Base-by-base conservation (phyloP, 2,329 filamentous ascomycete genomes). In the Aspergillus piperis region DNA sequence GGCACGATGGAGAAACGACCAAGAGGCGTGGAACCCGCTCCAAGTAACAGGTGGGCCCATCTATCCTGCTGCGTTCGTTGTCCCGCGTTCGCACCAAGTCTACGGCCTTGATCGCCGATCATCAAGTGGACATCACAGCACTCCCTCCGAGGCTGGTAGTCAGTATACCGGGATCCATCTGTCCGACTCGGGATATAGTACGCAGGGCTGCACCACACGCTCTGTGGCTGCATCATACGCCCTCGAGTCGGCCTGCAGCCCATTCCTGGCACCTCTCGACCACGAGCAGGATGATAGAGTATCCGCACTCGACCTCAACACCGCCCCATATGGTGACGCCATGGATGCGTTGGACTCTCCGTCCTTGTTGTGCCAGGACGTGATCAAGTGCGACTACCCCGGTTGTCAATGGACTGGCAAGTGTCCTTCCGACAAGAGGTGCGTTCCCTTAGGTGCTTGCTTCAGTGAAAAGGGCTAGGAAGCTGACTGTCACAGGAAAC, bases 401-500 rank as follows among this genome's bases (percentile, higher is more conserved):
- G 58, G 62, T 11, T 77, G 75, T 48, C 54, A 58, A 2, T 77
- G 74, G 74, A 68, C 66, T 19, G 75, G 74, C 4, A 78, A 77
- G 62, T 77, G 72, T 50, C 75, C 70, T 10, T 80, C 77, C 1
- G 76, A 79, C 55, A 73, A 77, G 60, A 75, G 73, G 77, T 79
- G 59, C 58, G 66, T 62, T 49, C 25, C 21, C 5, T 4, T 15
- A 23, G 4, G 8, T 15, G 32, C 21, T 17, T 27, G 8, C 15
- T 13, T 10, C 17, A 10, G 19, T n/a, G 30, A 5, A 5, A 30
- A 10, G 21, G 8, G 8, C 53, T 23, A 8, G 5, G 30, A 1
- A 54, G 13, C 57, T 61, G 39, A 59, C 56, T 21, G 2, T 21
- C 11, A 6, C 60, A 96, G 92, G 61, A 96, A 96, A 74, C 91